Percentiles rank a stretch among this genome's conserved stretches.
phyloP scores from a whole-genome alignment of 2,329 filamentous ascomycete species.

The Pseudogymnoascus sp. region DNA sequence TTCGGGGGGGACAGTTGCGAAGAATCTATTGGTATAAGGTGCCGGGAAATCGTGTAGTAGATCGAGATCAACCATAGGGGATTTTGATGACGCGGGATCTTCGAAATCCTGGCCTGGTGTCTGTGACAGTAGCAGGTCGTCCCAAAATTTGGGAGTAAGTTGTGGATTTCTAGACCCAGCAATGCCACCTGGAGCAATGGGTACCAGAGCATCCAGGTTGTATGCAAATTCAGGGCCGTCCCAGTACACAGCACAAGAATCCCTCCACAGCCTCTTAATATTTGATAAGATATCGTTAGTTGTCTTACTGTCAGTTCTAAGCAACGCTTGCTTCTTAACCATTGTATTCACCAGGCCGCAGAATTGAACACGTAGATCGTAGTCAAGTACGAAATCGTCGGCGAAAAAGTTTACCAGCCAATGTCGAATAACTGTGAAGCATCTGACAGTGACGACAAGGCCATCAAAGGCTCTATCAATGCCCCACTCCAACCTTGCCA shows the following conservation, averaged over 20 bases:
- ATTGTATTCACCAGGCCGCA: conserved; percentile 65
- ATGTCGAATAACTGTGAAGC: conserved; percentile 89
- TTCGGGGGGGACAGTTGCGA: background rate
- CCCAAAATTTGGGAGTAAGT: conserved; percentile 47
- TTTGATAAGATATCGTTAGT: conserved; percentile 51
- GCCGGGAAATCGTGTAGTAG: conserved; percentile 3
- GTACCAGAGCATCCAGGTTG: conserved; percentile 51
- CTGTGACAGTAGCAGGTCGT: conserved; percentile 21
- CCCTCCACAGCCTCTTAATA: conserved; percentile 94
- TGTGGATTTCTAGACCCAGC: conserved; percentile 49
- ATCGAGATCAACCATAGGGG: background rate
- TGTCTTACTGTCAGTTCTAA: conserved; percentile 8
- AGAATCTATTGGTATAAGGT: background rate
- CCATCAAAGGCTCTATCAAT: conserved; percentile 74
- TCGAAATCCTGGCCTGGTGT: background rate
- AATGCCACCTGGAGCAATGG: conserved; percentile 69
- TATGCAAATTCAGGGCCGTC: conserved; percentile 60
- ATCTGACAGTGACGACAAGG: conserved; percentile 88
- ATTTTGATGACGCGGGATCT: background rate
- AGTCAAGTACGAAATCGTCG: conserved; percentile 81
- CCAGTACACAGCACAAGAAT: conserved; percentile 86
- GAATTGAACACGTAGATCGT: conserved; percentile 65
- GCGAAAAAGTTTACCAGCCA: conserved; percentile 98
- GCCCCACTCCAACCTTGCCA: conserved; percentile 82
- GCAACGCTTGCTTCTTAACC: conserved; percentile 9